Base-by-base conservation (phyloP, 2,329 filamentous ascomycete genomes). In the Plenodomus tracheiphilus region DNA sequence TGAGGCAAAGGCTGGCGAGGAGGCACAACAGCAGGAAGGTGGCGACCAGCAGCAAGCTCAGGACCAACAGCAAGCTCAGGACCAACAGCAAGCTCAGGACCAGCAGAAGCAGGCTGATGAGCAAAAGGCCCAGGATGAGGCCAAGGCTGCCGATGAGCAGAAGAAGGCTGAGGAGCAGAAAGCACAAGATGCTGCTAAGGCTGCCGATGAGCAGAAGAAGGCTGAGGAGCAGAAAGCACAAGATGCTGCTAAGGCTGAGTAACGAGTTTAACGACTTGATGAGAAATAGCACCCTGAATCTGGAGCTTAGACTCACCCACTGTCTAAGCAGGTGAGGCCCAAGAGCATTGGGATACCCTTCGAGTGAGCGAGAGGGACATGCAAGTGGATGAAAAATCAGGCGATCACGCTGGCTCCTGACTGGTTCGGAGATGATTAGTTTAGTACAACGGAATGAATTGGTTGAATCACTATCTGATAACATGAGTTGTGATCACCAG, bases 1-100 rank as follows among this genome's bases (percentile, higher is more conserved):
- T 13, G 50, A 54, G 37, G 43, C 39, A 10, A 20, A 35, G 30
- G 41, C 18, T 17, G 25, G 46, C 15, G 34, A 55, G 37, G 35
- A 56, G 42, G 21, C 49, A 9, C 47, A 49, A 36, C 28, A 49
- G 13, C 39, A 41, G n/a, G 36, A 49, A 13, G 34, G 43, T 7
- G 28, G 38, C 3, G 35, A 49, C 6, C 6, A 46, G 18, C 22
- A 51, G 39, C 30, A 53, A 32, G 16, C 46, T 10, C 40, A 47
- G 8, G 43, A 55, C 18, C 17, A 50, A 32, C 19, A 51, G 21
- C 36, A 55, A 20, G 51, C 34, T 15, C 37, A 51, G 11, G 43
- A 56, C 39, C 15, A 50, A 39, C 18, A 51, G 37, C 20, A 37
- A 22, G 34, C 46, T 36, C 39, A 43, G 32, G 36, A 46, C 4